Evolutionary conservation across 1,139 yeast species (phyloP).

Genomic region (Candida buenavistaensis): DNA sequence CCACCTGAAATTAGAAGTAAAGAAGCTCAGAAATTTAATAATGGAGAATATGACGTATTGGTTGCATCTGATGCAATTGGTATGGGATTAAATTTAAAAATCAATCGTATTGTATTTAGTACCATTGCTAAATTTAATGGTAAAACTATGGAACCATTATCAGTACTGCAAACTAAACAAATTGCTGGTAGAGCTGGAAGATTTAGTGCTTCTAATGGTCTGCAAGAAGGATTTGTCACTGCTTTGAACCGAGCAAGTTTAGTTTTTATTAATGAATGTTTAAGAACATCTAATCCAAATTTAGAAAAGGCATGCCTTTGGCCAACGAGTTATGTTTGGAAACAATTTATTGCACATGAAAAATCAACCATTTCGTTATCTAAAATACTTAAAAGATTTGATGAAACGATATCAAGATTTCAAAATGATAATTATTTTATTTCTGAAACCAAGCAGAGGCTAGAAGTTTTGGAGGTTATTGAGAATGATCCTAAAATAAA

Average conservation of each 20-base stretch:
- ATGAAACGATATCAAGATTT: slow-evolving; percentile 6
- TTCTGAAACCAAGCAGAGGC: slow-evolving; percentile 46
- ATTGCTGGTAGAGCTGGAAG: slow-evolving; percentile 98
- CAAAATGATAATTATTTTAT: slow-evolving; percentile 29
- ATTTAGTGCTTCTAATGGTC: slow-evolving; percentile 40
- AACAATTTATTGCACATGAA: slow-evolving; percentile 54
- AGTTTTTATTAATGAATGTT: slow-evolving; percentile 39
- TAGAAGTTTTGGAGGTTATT: slow-evolving; percentile 47
- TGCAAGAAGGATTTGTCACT: slow-evolving; percentile 61
- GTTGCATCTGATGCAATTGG: slow-evolving; percentile 98
- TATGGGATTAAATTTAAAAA: slow-evolving; percentile 90
- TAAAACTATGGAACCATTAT: slow-evolving; percentile 40
- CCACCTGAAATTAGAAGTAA: slow-evolving; percentile 93
- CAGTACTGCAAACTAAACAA: slow-evolving; percentile 75
- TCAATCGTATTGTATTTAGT: slow-evolving; percentile 76
- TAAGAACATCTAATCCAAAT: slow-evolving; percentile 47
- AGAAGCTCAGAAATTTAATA: slow-evolving; percentile 79
- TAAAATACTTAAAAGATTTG: slow-evolving; percentile 49
- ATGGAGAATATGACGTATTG: slow-evolving; percentile 70
- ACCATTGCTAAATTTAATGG: slow-evolving; percentile 75
- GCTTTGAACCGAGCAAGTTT: slow-evolving; percentile 50
- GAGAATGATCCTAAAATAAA: slow-evolving; percentile 29
- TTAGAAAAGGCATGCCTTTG: slow-evolving; percentile 60
- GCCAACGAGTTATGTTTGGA: slow-evolving; percentile 71
- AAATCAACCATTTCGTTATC: slow-evolving; percentile 44